Evolutionary conservation across 768 basidiomycete genomes (phyloP).

Genomic region (Termitomyces sp.): DNA sequence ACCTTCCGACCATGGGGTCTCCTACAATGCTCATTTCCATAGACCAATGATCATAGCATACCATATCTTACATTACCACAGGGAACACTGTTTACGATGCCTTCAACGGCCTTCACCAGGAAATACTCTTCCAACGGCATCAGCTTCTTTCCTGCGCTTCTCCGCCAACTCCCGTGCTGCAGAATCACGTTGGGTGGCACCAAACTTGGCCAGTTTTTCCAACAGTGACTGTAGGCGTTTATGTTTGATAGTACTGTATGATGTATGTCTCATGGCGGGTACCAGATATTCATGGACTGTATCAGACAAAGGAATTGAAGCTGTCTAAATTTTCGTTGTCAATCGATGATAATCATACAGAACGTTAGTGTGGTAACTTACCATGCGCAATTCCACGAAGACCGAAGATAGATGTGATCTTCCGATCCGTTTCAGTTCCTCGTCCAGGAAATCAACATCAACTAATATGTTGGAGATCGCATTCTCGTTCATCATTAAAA

Average conservation of each 20-base stretch:
- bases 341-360: conserved; percentile 10
- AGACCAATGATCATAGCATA: conserved; percentile 31
- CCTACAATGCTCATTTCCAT: conserved; percentile 26
- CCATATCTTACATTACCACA: conserved; percentile 9
- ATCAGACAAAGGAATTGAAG: conserved; percentile 69
- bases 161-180: conserved; percentile 64
- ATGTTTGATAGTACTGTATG: conserved; percentile 63
- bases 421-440: conserved; percentile 76
- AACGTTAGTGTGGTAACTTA: conserved; percentile 34
- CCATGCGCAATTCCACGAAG: conserved; percentile 78
- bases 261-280: conserved; percentile 62
- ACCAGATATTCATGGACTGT: conserved; percentile 79
- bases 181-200: conserved; percentile 56
- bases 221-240: conserved; percentile 71
- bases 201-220: conserved; percentile 75
- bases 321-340: conserved; percentile 41
- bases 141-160: conserved; percentile 72
- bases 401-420: conserved; percentile 65
- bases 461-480: conserved; percentile 82
- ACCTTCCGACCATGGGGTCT: conserved; percentile 24
- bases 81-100: not conserved
- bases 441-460: conserved; percentile 86
- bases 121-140: conserved; percentile 69
- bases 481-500: conserved; percentile 82
- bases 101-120: conserved; percentile 60